Evolutionary conservation across 148 eudicot species (phyloP).

Genomic region (Salicornia ramosissima): DNA sequence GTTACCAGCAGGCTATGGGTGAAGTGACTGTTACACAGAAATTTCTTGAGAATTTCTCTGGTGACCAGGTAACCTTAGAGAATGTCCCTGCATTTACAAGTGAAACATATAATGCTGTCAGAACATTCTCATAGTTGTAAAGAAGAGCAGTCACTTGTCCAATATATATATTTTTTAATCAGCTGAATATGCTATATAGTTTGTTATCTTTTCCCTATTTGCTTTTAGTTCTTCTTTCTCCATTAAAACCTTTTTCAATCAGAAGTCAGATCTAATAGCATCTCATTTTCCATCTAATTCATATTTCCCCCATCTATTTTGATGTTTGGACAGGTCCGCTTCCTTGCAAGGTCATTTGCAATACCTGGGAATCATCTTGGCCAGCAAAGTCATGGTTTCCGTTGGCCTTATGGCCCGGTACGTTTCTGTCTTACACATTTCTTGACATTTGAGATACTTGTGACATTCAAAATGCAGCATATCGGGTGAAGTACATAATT

Average conservation of each 20-base stretch:
- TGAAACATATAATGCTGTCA: conserved; percentile 1
- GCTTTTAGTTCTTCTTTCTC: not conserved
- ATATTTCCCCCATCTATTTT: conserved; percentile 8
- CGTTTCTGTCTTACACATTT: conserved; percentile 22
- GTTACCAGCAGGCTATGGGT: conserved; percentile 80
- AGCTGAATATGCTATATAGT: not conserved
- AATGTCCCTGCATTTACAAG: not conserved
- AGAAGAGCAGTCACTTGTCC: no score
- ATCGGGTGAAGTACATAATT: not conserved
- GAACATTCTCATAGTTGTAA: not conserved
- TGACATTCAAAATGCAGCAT: not conserved
- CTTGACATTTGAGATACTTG: not conserved
- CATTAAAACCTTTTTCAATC: not conserved
- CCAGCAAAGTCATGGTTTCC: conserved; percentile 98
- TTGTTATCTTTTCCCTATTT: not conserved
- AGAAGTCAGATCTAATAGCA: not conserved
- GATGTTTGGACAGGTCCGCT: conserved; percentile 69
- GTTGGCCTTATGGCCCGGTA: conserved; percentile 99
- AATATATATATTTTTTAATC: not conserved
- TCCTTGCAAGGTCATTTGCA: conserved; percentile 92
- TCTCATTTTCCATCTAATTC: not conserved
- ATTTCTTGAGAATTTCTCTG: conserved; percentile 87
- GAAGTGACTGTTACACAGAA: conserved; percentile 87
- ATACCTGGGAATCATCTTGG: conserved; percentile 99
- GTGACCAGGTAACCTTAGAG: conserved; percentile 71